Evolutionary conservation across 495 filamentous ascomycete species (phyloP).

Genomic region (Friedmanniomyces simplex): DNA sequence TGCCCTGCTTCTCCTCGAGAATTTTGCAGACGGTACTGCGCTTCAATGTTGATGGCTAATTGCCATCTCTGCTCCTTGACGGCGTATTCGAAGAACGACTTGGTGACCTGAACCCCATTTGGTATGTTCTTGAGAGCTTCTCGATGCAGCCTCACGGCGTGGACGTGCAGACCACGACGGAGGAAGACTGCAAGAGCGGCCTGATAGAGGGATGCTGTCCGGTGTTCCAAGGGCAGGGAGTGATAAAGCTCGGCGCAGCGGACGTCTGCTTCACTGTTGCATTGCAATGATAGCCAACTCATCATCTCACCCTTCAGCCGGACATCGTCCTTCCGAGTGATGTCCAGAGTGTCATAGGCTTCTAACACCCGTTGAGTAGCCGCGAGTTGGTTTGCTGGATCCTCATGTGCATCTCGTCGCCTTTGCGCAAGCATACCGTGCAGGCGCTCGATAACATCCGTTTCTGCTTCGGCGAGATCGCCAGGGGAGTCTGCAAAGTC

Average conservation of each 20-base stretch:
- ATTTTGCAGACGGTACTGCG: slow-evolving; percentile 1
- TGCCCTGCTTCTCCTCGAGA: neutral
- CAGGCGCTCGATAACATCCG: neutral
- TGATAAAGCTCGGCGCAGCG: slow-evolving; percentile 12
- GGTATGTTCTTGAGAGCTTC: slow-evolving; percentile 14
- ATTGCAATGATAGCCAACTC: slow-evolving; percentile 20
- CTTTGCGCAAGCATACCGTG: neutral
- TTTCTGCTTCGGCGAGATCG: slow-evolving; percentile 1
- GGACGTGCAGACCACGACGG: neutral
- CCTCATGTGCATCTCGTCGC: neutral
- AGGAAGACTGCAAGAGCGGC: slow-evolving; percentile 6
- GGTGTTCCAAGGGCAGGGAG: neutral
- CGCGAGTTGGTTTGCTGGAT: neutral
- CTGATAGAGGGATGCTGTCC: slow-evolving; percentile 6
- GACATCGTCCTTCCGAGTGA: neutral
- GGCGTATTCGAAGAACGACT: slow-evolving; percentile 9
- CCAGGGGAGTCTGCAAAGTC: slow-evolving; percentile 4
- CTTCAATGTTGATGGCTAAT: slow-evolving; percentile 7
- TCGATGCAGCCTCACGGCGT: slow-evolving; percentile 1
- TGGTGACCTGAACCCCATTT: slow-evolving; percentile 10
- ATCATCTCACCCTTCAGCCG: slow-evolving; percentile 23
- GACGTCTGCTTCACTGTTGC: neutral
- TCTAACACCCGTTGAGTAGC: neutral
- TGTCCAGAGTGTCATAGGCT: slow-evolving; percentile 9
- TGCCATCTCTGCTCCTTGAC: slow-evolving; percentile 6